Evolutionary conservation across 306 rosid species (phyloP).

Genomic region (Fragaria nilgerrensis): DNA sequence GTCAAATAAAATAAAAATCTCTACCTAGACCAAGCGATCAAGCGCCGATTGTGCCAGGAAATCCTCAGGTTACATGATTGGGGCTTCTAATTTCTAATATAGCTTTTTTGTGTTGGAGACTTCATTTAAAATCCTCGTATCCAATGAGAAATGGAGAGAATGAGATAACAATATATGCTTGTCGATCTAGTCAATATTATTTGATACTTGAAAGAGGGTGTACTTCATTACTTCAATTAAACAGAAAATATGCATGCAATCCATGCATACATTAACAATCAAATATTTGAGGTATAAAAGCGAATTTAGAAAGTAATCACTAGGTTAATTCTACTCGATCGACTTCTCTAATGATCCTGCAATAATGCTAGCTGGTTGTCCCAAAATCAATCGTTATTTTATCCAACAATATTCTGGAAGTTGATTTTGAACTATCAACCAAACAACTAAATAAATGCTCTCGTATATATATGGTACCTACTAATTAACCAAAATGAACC

Average conservation of each 20-base stretch:
- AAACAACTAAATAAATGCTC: not conserved
- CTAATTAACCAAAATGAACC: not conserved
- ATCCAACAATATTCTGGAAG: not conserved
- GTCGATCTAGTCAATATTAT: no score
- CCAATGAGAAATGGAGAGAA: not conserved
- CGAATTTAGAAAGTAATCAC: not conserved
- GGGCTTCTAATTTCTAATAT: not conserved
- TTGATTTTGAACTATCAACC: not conserved
- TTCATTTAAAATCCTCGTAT: not conserved
- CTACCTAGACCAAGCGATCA: not conserved
- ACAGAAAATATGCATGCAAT: no score
- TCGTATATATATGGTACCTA: not conserved
- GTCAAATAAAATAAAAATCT: not conserved
- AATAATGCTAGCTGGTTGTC: not conserved
- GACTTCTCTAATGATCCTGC: not conserved
- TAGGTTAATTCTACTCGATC: not conserved
- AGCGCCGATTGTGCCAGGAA: not conserved
- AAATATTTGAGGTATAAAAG: no score
- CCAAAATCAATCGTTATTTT: not conserved
- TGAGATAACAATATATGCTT: not conserved
- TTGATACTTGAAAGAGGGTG: no score
- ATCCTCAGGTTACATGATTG: not conserved
- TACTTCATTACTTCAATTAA: no score
- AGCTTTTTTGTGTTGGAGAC: not conserved
- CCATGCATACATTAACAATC: no score